Evolutionary conservation across 2,329 filamentous ascomycete species (phyloP).

Genomic region (Diplodia intermedia): DNA sequence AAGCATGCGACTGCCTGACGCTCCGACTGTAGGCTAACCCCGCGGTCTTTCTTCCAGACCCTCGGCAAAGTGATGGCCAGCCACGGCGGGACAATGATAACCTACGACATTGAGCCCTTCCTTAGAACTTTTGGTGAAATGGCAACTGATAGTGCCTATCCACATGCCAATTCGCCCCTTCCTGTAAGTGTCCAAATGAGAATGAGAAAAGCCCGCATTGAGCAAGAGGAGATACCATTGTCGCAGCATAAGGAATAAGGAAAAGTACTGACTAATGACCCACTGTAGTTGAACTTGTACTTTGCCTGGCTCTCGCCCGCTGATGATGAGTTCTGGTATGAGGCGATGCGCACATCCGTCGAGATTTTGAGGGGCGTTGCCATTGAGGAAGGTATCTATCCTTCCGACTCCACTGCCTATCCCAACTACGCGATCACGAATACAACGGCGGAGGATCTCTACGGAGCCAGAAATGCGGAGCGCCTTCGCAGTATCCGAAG

Average conservation of each 20-base stretch:
- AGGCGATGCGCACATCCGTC: constrained; percentile 12
- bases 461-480: not conserved
- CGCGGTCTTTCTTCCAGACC: not conserved
- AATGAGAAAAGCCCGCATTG: not conserved
- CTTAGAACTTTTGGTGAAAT: constrained; percentile 3
- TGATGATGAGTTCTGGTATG: constrained; percentile 19
- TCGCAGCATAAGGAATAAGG: not conserved
- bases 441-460: constrained; percentile 1
- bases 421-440: constrained; percentile 18
- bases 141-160: constrained; percentile 15
- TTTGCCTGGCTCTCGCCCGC: constrained; percentile 11
- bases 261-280: not conserved
- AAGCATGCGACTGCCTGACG: not conserved
- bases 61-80: constrained; percentile 10
- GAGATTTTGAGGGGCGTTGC: not conserved
- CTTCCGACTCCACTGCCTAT: not conserved
- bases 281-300: constrained; percentile 5
- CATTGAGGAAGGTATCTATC: constrained; percentile 6
- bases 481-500: not conserved
- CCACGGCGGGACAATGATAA: constrained; percentile 21
- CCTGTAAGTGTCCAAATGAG: not conserved
- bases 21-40: not conserved
- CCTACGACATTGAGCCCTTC: constrained; percentile 19
- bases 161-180: constrained; percentile 11
- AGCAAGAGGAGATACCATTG: not conserved